phyloP scores from a whole-genome alignment of 2,329 filamentous ascomycete genomes.

The Sarocladium kiliense region DNA sequence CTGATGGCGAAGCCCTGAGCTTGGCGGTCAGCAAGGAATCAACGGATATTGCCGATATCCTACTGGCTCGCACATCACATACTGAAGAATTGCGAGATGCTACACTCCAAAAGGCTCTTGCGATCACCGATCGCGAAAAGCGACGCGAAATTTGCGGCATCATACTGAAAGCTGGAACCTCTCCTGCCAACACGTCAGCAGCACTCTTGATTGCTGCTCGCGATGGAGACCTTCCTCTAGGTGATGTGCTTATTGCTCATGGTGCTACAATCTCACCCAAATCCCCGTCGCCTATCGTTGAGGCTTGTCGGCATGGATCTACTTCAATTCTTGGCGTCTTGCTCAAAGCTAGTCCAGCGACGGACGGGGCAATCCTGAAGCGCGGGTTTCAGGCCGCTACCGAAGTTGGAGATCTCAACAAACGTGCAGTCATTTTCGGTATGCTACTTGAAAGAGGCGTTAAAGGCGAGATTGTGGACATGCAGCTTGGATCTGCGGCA shows the following conservation, averaged over 20 bases:
- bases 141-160: slow-evolving; percentile 39
- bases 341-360: slow-evolving; percentile 33
- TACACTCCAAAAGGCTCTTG: slow-evolving; percentile 38
- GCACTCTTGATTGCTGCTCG: slow-evolving; percentile 46
- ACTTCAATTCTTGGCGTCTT: slow-evolving; percentile 45
- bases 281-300: slow-evolving; percentile 48
- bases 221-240: slow-evolving; percentile 47
- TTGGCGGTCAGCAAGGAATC: slow-evolving; percentile 41
- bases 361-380: slow-evolving; percentile 37
- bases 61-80: slow-evolving; percentile 34
- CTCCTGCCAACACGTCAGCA: slow-evolving; percentile 39
- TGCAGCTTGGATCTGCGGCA: slow-evolving; percentile 47
- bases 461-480: slow-evolving; percentile 44
- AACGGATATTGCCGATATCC: slow-evolving; percentile 38
- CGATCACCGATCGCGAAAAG: slow-evolving; percentile 30
- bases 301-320: slow-evolving; percentile 47
- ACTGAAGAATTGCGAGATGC: slow-evolving; percentile 30
- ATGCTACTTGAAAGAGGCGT: slow-evolving; percentile 46
- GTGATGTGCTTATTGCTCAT: slow-evolving; percentile 43
- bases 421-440: slow-evolving; percentile 44
- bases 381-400: slow-evolving; percentile 52
- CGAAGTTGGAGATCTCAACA: slow-evolving; percentile 43
- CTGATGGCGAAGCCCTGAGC: slow-evolving; percentile 43
- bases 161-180: slow-evolving; percentile 41
- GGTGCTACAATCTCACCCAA: slow-evolving; percentile 47